Conservation (phyloP, 345 rosid species). For the Lumnitzera littorea region DNA sequence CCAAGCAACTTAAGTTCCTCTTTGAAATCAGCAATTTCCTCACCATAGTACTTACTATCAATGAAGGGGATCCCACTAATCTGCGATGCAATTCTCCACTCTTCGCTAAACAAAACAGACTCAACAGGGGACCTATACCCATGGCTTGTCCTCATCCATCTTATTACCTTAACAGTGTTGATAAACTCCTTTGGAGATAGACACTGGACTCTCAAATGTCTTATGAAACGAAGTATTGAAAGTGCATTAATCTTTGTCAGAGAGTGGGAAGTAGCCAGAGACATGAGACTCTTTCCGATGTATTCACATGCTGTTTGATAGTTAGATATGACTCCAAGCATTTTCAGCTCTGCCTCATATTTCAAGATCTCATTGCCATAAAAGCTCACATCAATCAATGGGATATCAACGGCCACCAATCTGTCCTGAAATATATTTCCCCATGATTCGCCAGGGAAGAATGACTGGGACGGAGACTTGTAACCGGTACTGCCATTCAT, state of each 20-base stretch:
- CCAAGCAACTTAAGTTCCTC: constrained; percentile 56
- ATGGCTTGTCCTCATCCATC: constrained; percentile 42
- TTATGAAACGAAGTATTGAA: constrained; percentile 50
- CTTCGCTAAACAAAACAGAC: constrained; percentile 39
- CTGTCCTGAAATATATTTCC: constrained; percentile 50
- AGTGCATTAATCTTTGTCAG: constrained; percentile 31
- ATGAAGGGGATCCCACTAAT: constrained; percentile 53
- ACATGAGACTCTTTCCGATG: constrained; percentile 50
- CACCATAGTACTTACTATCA: constrained; percentile 34
- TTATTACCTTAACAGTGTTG: constrained; percentile 19
- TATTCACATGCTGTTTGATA: constrained; percentile 43
- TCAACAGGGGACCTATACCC: constrained; percentile 45
- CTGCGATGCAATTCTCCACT: constrained; percentile 44
- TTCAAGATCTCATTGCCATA: constrained; percentile 34
- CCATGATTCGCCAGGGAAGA: constrained; percentile 46
- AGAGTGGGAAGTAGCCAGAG: constrained; percentile 27
- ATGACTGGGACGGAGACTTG: constrained; percentile 54
- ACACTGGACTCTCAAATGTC: constrained; percentile 24
- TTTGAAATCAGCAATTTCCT: constrained; percentile 22
- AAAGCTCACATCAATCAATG: constrained; percentile 46
- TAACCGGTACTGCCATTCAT: constrained; percentile 33
- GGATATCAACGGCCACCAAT: constrained; percentile 53
- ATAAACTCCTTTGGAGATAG: constrained; percentile 41
- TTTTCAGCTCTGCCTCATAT: constrained; percentile 38
- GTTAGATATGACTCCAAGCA: constrained; percentile 55